These are phyloP conservation scores for Picea glauca DNA, from an alignment of 75 land plant genomes.

Conservation along the genomic window DNA sequence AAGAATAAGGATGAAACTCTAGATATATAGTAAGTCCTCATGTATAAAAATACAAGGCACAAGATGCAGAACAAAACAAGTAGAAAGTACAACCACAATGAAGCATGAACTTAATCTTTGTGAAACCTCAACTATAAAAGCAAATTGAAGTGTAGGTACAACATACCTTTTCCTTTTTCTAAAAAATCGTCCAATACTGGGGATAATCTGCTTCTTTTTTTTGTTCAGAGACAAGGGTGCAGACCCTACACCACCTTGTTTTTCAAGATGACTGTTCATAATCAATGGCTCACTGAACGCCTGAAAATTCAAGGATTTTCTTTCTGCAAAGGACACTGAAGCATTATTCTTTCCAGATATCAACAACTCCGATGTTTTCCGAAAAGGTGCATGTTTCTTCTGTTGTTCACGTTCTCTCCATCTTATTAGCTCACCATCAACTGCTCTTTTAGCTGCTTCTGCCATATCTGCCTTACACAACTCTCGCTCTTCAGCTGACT, in stretches of 20 bases:
- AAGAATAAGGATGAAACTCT: neutral
- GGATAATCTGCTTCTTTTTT: slow-evolving; percentile 35
- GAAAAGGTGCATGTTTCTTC: neutral
- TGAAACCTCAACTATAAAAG: neutral
- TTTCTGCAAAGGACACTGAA: slow-evolving; percentile 14
- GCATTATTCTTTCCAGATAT: slow-evolving; percentile 16
- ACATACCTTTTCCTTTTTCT: slow-evolving; percentile 42
- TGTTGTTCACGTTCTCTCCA: slow-evolving; percentile 17
- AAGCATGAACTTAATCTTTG: neutral
- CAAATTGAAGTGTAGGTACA: slow-evolving; percentile 1
- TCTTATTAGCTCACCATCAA: slow-evolving; percentile 20
- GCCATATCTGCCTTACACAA: slow-evolving; percentile 25
- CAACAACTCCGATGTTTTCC: neutral
- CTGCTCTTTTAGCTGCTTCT: slow-evolving; percentile 35
- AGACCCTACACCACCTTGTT: slow-evolving; percentile 19
- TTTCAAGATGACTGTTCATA: neutral
- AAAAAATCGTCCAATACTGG: slow-evolving; percentile 44
- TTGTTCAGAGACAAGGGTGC: neutral
- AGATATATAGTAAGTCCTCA: no score
- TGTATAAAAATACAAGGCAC: no score
- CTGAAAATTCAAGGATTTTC: neutral
- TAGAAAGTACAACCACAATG: neutral
- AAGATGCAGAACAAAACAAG: neutral
- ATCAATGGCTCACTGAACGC: neutral
- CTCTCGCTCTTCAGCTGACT: slow-evolving; percentile 16